Evolutionary conservation across 2,329 filamentous ascomycete species (phyloP), one percentile per base, ranked within the genome.

Genomic region (Domatiomyces globalis): DNA sequence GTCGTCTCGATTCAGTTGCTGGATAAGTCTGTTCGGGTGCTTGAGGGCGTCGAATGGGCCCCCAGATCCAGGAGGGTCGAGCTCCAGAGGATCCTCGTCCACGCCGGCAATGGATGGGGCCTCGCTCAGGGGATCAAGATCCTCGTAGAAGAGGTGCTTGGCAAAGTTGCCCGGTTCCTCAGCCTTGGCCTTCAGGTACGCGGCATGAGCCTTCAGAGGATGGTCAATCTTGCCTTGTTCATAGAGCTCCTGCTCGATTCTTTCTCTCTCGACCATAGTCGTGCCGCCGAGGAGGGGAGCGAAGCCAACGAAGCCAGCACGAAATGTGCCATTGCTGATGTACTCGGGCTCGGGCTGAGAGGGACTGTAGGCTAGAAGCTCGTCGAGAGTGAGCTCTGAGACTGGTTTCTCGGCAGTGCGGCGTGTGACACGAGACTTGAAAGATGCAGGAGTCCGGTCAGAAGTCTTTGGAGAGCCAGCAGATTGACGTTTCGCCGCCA

Each of bases 201-300:
- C 29, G 15, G 39, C 42, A 43, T 46, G 48, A 19, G 43, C 43
- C 43, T 45, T 27, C 2, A 19, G 19, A 45, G 43, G n/a, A 20
- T 1, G 9, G 10, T 18, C 25, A 22, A n/a, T 2, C 15, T 43
- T 27, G 42, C 29, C 51, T 27, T n/a, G 8, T 9, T 44, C 17
- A 18, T 33, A 12, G 12, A 54, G 39, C 43, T 53, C 51, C 7
- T 52, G 25, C 22, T 51, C 48, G 45, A 56, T 55, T 7, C 22
- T 6, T 15, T 44, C 5, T 47, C 50, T 43, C 48, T 58, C 53
- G 4, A 44, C 12, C 6, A 29, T 8, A 7, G 51, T 51, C 6
- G 54, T 58, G 15, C 56, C 55, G 15, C 55, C 45, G 20, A 58
- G 51, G n/a, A 58, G 50, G 29, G 56, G 54, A 22, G 49, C 51